Percentiles rank a stretch among this genome's conserved stretches.
These are phyloP conservation scores for Morella rubra DNA, from an alignment of 306 rosid species.

Conservation along the genomic window DNA sequence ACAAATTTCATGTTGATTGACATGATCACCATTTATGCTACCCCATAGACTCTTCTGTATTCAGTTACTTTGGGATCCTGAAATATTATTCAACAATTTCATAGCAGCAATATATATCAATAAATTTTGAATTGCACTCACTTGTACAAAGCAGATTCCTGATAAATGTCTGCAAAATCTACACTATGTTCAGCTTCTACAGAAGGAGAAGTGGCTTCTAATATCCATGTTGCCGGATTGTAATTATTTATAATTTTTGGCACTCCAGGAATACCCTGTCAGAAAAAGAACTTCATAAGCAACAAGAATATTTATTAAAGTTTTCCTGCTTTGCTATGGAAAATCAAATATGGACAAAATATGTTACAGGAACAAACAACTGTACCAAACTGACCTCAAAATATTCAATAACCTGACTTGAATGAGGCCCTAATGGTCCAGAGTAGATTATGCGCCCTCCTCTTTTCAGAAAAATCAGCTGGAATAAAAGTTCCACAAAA, in stretches of 20 bases:
- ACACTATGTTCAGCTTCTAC: slow-evolving; percentile 52
- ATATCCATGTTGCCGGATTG: slow-evolving; percentile 79
- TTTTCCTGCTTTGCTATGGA: not conserved
- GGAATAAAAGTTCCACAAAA: slow-evolving; percentile 19
- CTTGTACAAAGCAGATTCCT: slow-evolving; percentile 48
- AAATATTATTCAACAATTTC: not conserved
- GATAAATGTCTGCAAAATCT: slow-evolving; percentile 62
- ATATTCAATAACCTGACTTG: slow-evolving; percentile 48
- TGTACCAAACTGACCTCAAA: slow-evolving; percentile 49
- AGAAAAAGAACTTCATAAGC: slow-evolving; percentile 22
- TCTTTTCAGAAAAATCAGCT: slow-evolving; percentile 59
- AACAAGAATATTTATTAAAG: slow-evolving; percentile 9
- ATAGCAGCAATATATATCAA: not conserved
- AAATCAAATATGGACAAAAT: not conserved
- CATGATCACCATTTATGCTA: not conserved
- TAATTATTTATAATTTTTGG: slow-evolving; percentile 59
- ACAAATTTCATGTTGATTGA: no score
- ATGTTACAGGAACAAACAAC: no score
- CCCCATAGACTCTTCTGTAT: not conserved
- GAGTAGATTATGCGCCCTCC: slow-evolving; percentile 59
- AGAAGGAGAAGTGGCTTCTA: slow-evolving; percentile 55
- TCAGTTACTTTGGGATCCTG: not conserved
- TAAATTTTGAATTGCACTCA: slow-evolving; percentile 23
- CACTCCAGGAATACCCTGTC: slow-evolving; percentile 59
- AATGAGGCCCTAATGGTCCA: slow-evolving; percentile 54